phyloP scores from a whole-genome alignment of 257 asterid species.

The Handroanthus guayacan region DNA sequence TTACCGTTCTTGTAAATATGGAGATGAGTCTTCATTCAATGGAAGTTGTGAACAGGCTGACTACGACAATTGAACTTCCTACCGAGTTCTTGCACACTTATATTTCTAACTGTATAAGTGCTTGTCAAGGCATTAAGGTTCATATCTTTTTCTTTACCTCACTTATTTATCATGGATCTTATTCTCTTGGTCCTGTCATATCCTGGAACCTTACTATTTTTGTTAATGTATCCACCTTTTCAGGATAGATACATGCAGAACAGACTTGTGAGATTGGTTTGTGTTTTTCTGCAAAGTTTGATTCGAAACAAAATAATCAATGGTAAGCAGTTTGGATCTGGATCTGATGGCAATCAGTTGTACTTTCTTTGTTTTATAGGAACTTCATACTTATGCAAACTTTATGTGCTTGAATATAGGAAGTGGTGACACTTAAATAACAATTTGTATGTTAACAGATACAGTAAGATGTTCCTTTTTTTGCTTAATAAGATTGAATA shows the following conservation, averaged over 20 bases:
- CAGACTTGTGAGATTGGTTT: slow-evolving; percentile 94
- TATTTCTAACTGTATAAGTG: slow-evolving; percentile 89
- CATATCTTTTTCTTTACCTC: slow-evolving; percentile 1
- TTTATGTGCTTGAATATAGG: not conserved
- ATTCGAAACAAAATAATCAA: slow-evolving; percentile 89
- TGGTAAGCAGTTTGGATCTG: slow-evolving; percentile 57
- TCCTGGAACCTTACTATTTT: slow-evolving; percentile 23
- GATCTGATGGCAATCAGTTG: slow-evolving; percentile 3
- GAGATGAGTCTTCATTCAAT: slow-evolving; percentile 99
- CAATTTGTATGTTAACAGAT: slow-evolving; percentile 1
- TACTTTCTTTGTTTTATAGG: not conserved
- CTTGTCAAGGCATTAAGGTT: slow-evolving; percentile 97
- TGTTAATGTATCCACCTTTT: slow-evolving; percentile 34
- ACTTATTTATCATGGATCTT: slow-evolving; percentile 1
- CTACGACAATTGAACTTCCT: slow-evolving; percentile 96
- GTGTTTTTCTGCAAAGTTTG: slow-evolving; percentile 94
- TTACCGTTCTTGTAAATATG: slow-evolving; percentile 97
- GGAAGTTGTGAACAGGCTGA: slow-evolving; percentile 99
- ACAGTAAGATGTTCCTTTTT: not conserved
- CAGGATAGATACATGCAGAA: slow-evolving; percentile 99
- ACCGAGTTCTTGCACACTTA: slow-evolving; percentile 93
- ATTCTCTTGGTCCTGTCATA: slow-evolving; percentile 15
- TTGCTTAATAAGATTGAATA: not conserved
- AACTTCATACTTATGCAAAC: not conserved
- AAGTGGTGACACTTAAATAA: not conserved